A percentile compares a stretch with the other conserved stretches of the same genome.
These are phyloP conservation scores for Emericellopsis cladophorae DNA, from an alignment of 2,329 filamentous ascomycete genomes.

Conservation along the genomic window DNA sequence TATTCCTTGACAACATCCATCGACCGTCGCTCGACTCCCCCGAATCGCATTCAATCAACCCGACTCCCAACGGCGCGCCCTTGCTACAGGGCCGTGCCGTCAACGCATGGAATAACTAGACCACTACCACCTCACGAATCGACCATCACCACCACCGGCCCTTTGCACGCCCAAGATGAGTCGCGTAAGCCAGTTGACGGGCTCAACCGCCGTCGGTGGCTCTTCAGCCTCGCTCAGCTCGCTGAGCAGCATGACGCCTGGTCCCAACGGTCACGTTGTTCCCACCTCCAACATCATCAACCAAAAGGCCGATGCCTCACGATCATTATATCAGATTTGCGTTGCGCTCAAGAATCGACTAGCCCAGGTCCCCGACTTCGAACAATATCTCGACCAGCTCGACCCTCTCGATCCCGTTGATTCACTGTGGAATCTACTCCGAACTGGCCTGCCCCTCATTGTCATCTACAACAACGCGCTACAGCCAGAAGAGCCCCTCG, in stretches of 20 bases:
- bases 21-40: too few relatives aligned
- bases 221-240: constrained; percentile 39
- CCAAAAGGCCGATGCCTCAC: constrained; percentile 80
- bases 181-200: constrained; percentile 49
- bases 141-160: too few relatives aligned
- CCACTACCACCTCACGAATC: too few relatives aligned
- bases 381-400: constrained; percentile 59
- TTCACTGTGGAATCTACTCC: constrained; percentile 77
- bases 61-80: too few relatives aligned
- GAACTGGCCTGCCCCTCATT: constrained; percentile 72
- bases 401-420: constrained; percentile 68
- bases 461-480: constrained; percentile 88
- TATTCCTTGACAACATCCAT: too few relatives aligned
- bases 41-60: too few relatives aligned
- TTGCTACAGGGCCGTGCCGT: too few relatives aligned
- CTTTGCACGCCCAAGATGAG: too few relatives aligned
- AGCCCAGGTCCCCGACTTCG: constrained; percentile 72
- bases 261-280: constrained; percentile 49
- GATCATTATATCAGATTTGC: constrained; percentile 92
- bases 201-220: constrained; percentile 42
- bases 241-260: constrained; percentile 29
- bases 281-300: constrained; percentile 95
- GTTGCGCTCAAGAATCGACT: constrained; percentile 72
- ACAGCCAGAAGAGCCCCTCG: constrained; percentile 54
- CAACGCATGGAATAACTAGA: too few relatives aligned